These are phyloP conservation scores for Dactylonectria macrodidyma DNA, from an alignment of 2,329 filamentous ascomycete genomes.

Conservation along the genomic window DNA sequence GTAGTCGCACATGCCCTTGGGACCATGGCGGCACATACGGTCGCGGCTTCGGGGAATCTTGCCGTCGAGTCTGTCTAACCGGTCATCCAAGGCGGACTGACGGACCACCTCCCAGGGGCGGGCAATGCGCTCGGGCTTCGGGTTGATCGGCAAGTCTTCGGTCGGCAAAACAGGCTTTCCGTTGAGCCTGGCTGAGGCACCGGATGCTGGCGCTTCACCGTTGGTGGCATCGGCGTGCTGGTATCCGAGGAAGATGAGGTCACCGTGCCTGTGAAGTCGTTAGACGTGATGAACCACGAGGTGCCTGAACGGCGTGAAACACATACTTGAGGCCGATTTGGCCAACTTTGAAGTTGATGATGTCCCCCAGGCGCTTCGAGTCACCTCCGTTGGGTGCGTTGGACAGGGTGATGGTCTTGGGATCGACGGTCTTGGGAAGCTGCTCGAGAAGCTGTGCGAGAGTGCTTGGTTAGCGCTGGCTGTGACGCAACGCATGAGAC, in stretches of 20 bases:
- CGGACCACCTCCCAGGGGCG: slow-evolving; percentile 86
- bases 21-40: slow-evolving; percentile 95
- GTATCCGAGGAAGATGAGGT: slow-evolving; percentile 91
- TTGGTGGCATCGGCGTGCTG: slow-evolving; percentile 66
- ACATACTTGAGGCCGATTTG: slow-evolving; percentile 73
- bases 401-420: slow-evolving; percentile 72
- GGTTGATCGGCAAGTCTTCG: slow-evolving; percentile 76
- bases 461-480: slow-evolving; percentile 33
- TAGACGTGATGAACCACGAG: slow-evolving; percentile 31
- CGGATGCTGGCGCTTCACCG: slow-evolving; percentile 49
- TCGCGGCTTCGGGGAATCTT: slow-evolving; percentile 87
- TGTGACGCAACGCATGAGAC: not conserved
- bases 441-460: slow-evolving; percentile 67
- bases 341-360: slow-evolving; percentile 68
- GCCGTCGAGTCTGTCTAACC: slow-evolving; percentile 88
- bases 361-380: slow-evolving; percentile 71
- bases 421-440: slow-evolving; percentile 74
- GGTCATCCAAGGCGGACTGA: slow-evolving; percentile 90
- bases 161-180: slow-evolving; percentile 80
- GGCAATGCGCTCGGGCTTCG: slow-evolving; percentile 73
- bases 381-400: slow-evolving; percentile 73
- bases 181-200: slow-evolving; percentile 79
- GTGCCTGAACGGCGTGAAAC: not conserved
- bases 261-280: slow-evolving; percentile 78
- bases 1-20: slow-evolving; percentile 99